Conservation (phyloP, 352 stramenopile species). For the Thalassiosira allenii region DNA sequence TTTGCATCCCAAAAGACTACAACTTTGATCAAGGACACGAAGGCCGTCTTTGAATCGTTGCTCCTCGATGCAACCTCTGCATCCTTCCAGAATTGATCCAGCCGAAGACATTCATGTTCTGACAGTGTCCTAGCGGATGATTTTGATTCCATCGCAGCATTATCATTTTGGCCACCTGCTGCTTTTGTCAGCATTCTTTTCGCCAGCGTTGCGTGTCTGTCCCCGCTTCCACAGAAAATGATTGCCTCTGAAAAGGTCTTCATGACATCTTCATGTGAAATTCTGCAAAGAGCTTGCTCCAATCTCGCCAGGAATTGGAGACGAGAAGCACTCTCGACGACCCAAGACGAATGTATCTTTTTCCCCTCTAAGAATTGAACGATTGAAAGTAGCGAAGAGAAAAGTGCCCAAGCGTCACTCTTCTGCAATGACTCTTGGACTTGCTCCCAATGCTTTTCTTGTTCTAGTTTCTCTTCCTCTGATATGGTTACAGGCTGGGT, state of each 20-base stretch:
- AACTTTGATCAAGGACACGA: constrained; percentile 41
- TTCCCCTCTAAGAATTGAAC: constrained; percentile 50
- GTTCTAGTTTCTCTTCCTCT: constrained; percentile 5
- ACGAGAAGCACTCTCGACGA: constrained; percentile 20
- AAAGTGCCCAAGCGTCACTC: constrained; percentile 39
- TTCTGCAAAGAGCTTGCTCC: background rate
- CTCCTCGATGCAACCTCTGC: constrained; percentile 23
- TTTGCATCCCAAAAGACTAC: constrained; percentile 44
- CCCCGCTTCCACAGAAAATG: constrained; percentile 52
- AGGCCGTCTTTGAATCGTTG: constrained; percentile 11
- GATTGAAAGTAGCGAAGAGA: constrained; percentile 46
- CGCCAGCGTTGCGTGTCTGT: constrained; percentile 50
- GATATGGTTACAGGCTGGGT: background rate
- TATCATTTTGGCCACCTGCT: background rate
- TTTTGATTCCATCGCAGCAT: background rate
- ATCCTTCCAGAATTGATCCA: constrained; percentile 46
- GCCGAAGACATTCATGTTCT: constrained; percentile 15
- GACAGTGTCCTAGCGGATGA: constrained; percentile 2
- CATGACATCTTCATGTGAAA: background rate
- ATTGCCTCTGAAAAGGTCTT: constrained; percentile 42
- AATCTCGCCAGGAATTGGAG: constrained; percentile 30
- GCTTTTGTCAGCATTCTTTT: constrained; percentile 57
- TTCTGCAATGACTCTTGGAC: constrained; percentile 21
- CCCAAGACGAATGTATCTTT: constrained; percentile 39
- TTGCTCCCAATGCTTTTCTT: constrained; percentile 41